Base-by-base conservation (phyloP, 2,329 filamentous ascomycete species). In the Ophiostoma sp. region DNA sequence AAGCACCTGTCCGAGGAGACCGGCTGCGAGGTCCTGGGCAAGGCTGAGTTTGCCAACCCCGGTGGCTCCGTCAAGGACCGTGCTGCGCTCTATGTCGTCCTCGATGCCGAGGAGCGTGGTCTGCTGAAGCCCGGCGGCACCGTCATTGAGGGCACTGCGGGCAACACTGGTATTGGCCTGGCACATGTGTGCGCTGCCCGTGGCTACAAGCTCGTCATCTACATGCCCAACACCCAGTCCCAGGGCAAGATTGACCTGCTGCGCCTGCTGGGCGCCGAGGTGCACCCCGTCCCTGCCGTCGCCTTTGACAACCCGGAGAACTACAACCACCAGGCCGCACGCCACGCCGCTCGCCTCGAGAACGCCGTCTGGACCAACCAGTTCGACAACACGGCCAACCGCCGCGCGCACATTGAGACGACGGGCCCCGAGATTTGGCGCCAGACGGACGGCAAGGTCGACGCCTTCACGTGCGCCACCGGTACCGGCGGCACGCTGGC, bases 321-420 rank as follows among this genome's bases (percentile, higher is more conserved):
- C 84, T 99, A 98, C 87, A 99, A 99, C 84, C 95, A 98, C 84
- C 95, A 97, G 85, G 96, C 96, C 4, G 88, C 88, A 74, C 87
- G 95, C 57, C 95, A 98, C 83, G 96, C 96, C n/a, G 94, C 96
- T 81, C 82, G 86, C 2, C 84, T 97, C 68, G 91, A 93, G 19
- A 96, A 96, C 79, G 94, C 95, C 9, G 95, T 98, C 17, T 99
- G 96, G 96, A 99, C 96, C 61, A 97, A 99, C 83, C 96, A 99
- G 84, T 99, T 99, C 84, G 96, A 99, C 82, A 99, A 99, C 85
- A 90, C 88, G 70, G 96, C 96, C 71, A 99, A 99, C 83, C 89
- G 96, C 70, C 91, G 93, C 79, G 96, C 96, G 66, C 96, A 99
- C 81, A 92, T 98, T 78, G 95, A 98, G 85, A 98, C 95, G 1